A percentile compares a stretch with the other conserved stretches of the same genome.
phyloP scores from a whole-genome alignment of 495 filamentous ascomycete species.

The Chlorociboria aeruginascens region DNA sequence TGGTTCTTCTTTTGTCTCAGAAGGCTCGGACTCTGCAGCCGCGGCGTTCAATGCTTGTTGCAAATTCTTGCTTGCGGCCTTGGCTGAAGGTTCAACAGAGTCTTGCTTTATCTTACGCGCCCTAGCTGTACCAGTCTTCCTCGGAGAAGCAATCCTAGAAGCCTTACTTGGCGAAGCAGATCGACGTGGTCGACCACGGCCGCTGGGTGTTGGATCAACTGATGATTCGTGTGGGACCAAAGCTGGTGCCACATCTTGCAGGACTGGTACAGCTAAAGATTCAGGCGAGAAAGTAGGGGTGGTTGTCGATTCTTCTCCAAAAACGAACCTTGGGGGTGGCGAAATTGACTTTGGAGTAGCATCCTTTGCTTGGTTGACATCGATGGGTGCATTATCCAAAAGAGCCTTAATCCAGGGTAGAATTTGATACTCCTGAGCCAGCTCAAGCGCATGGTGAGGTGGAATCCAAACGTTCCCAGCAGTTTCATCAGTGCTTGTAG shows the following conservation, averaged over 20 bases:
- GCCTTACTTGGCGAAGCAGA: conserved; percentile 43
- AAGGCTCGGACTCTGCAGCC: background rate
- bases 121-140: conserved; percentile 14
- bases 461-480: conserved; percentile 96
- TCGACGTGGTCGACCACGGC: conserved; percentile 30
- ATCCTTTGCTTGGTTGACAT: conserved; percentile 26
- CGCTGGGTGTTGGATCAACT: background rate
- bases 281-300: conserved; percentile 20
- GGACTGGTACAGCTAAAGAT: conserved; percentile 9
- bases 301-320: conserved; percentile 30
- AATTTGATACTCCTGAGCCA: conserved; percentile 74
- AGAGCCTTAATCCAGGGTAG: conserved; percentile 80
- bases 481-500: conserved; percentile 80
- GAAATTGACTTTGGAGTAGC: conserved; percentile 53
- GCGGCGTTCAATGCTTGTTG: conserved; percentile 9
- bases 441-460: conserved; percentile 65
- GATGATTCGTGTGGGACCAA: too few relatives aligned
- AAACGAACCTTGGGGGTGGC: conserved; percentile 54
- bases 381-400: conserved; percentile 63
- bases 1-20: conserved; percentile 34
- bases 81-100: conserved; percentile 37
- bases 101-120: conserved; percentile 34
- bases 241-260: background rate
- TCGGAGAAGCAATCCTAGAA: conserved; percentile 37
- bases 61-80: conserved; percentile 31